phyloP scores from a whole-genome alignment of 2,329 filamentous ascomycete genomes.

The Hysterium pulicare region DNA sequence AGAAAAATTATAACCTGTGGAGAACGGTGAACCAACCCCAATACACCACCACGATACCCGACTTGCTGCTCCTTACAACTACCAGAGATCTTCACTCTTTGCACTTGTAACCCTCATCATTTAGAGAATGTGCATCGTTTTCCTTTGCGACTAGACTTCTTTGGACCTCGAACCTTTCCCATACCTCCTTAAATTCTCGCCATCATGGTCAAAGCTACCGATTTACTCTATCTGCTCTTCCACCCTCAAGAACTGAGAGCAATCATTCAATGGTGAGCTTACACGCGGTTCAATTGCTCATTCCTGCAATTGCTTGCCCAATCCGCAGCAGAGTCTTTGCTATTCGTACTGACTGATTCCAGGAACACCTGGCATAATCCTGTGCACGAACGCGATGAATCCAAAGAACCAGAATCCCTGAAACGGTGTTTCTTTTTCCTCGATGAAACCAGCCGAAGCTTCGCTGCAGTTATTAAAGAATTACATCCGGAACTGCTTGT shows the following conservation, averaged over 20 bases:
- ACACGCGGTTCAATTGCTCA: background rate
- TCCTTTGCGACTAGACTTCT: background rate
- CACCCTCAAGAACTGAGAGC: slow-evolving; percentile 76
- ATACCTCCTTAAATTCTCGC: background rate
- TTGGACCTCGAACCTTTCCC: background rate
- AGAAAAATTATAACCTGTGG: too few species aligned
- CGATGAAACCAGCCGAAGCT: slow-evolving; percentile 86
- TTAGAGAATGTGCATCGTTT: background rate
- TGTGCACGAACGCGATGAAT: slow-evolving; percentile 76
- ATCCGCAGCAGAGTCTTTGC: background rate
- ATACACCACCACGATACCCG: too few species aligned
- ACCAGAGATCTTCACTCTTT: background rate
- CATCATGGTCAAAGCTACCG: slow-evolving; percentile 39
- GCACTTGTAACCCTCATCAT: too few species aligned
- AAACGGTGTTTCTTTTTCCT: slow-evolving; percentile 84
- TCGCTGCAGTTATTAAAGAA: slow-evolving; percentile 89
- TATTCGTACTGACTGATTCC: slow-evolving; percentile 1
- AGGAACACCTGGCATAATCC: slow-evolving; percentile 98
- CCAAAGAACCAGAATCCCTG: slow-evolving; percentile 70
- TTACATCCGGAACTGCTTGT: slow-evolving; percentile 90
- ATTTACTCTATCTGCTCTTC: slow-evolving; percentile 66
- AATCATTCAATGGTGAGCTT: slow-evolving; percentile 79
- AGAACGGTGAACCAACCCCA: too few species aligned
- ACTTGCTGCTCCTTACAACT: background rate
- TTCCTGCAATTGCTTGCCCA: background rate